A percentile compares a stretch with the other conserved stretches of the same genome.
These are phyloP conservation scores for Emmonsia crescens DNA, from an alignment of 2,329 filamentous ascomycete species.

Conservation along the genomic window DNA sequence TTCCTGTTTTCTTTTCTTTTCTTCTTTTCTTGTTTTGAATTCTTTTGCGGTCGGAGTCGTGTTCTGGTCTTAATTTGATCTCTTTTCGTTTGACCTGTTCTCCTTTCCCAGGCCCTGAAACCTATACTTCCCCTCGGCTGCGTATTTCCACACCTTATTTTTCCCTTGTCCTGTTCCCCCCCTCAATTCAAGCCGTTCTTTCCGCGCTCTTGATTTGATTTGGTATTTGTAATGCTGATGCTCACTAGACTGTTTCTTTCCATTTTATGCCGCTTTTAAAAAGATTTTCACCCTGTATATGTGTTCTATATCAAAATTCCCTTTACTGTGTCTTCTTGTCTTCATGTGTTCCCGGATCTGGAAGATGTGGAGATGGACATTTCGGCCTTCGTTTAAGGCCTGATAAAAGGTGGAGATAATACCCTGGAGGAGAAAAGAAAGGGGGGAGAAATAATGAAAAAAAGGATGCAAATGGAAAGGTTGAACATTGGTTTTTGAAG, in stretches of 20 bases:
- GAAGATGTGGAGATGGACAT: too few relatives aligned
- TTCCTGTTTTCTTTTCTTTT: not conserved
- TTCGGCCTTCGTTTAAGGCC: too few relatives aligned
- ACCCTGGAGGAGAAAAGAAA: not conserved
- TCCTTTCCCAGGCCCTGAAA: not conserved
- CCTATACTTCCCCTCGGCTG: not conserved
- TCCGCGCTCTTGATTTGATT: not conserved
- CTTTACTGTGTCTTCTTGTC: too few relatives aligned
- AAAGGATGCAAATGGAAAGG: not conserved
- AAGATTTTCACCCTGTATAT: too few relatives aligned
- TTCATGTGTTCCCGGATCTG: too few relatives aligned
- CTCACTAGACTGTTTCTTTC: not conserved
- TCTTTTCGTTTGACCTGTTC: not conserved
- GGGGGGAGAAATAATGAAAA: not conserved
- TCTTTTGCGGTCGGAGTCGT: too few relatives aligned
- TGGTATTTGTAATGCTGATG: not conserved
- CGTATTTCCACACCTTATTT: not conserved
- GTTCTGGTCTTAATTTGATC: not conserved
- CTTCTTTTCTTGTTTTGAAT: not conserved
- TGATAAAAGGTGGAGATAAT: not conserved
- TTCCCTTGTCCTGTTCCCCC: not conserved
- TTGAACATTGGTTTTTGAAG: not conserved
- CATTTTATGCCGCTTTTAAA: not conserved
- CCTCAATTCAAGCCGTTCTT: not conserved
- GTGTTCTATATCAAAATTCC: too few relatives aligned